Percentiles rank a stretch among this genome's conserved stretches.
These are phyloP conservation scores for Tetrapisispora taiwanensis DNA, from an alignment of 805 yeast species.

Conservation along the genomic window DNA sequence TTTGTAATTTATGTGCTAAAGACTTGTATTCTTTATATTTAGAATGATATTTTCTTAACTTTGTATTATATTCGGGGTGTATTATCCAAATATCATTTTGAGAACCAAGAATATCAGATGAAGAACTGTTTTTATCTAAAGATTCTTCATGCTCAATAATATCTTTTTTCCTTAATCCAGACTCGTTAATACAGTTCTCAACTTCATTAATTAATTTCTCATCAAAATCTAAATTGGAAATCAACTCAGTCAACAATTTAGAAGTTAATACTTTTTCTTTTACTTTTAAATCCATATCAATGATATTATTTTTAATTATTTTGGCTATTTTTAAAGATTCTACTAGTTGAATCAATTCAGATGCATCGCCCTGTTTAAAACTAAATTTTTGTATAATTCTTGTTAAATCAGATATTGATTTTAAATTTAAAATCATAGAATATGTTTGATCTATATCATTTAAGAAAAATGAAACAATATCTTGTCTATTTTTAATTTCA, in stretches of 20 bases:
- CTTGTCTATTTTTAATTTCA: constrained; percentile 49
- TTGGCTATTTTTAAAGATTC: constrained; percentile 31
- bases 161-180: constrained; percentile 15
- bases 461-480: constrained; percentile 37
- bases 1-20: constrained; percentile 21
- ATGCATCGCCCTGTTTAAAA: constrained; percentile 37
- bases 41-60: constrained; percentile 29
- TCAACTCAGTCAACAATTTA: constrained; percentile 19
- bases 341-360: constrained; percentile 37
- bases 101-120: too few species aligned
- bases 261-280: constrained; percentile 5
- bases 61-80: constrained; percentile 26
- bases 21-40: constrained; percentile 21
- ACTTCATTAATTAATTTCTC: constrained; percentile 35
- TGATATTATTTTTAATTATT: constrained; percentile 17
- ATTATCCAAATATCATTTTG: constrained; percentile 26
- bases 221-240: constrained; percentile 32
- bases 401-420: constrained; percentile 45
- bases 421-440: constrained; percentile 30
- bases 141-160: too few species aligned
- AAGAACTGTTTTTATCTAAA: background rate
- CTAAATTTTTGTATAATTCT: constrained; percentile 51
- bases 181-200: constrained; percentile 33
- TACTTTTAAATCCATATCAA: background rate
- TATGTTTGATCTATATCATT: constrained; percentile 24